Base-by-base conservation (phyloP, 2,329 filamentous ascomycete genomes). In the Hypomyces rosellus region DNA sequence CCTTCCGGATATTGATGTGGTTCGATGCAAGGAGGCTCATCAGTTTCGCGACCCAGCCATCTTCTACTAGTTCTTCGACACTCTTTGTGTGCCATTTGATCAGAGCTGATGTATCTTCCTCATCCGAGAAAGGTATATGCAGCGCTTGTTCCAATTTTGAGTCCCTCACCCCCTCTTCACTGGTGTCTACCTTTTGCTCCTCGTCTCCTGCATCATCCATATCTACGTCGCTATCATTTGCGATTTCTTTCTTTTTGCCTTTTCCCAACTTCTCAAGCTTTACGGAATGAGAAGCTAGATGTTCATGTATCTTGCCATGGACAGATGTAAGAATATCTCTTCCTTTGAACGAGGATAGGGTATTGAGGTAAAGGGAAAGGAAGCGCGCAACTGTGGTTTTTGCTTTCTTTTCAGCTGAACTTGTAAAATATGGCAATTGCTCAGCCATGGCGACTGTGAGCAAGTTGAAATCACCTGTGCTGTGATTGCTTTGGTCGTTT, bases 61-160 rank as follows among this genome's bases (percentile, higher is more conserved):
- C 87, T 59, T 93, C 88, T 8, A 95, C 74, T 1, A 89, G 80
- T 60, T 91, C 84, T 40, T 91, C 86, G 0, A 88, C 73, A 33
- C 88, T 85, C 62, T 95, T 92, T 55, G 81, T 78, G 39, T 80
- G 75, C 89, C 89, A 96, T 61, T 74, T 81, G 5, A 73, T 64
- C 13, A 85, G 68, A 0, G 76, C 72, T 5, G 72, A 66, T 50
- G 75, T 76, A 54, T 85, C 80, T 33, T 74, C 74, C 18, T 70
- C 69, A 3, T 65, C 67, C 1, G 65, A 54, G 5, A 78, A 70
- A 0, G 77, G 67, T 2, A 74, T 65, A 16, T 77, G 70, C 15
- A 86, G 77, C 38, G 76, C 68, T 5, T 75, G 72, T 33, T 76
- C 69, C 1, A 86, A 66, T 5, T 75, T 71, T n/a, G 74, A 65